Evolutionary conservation across 345 rosid genomes (phyloP), one percentile per base, ranked within the genome.

Genomic region (Triadica sebifera): DNA sequence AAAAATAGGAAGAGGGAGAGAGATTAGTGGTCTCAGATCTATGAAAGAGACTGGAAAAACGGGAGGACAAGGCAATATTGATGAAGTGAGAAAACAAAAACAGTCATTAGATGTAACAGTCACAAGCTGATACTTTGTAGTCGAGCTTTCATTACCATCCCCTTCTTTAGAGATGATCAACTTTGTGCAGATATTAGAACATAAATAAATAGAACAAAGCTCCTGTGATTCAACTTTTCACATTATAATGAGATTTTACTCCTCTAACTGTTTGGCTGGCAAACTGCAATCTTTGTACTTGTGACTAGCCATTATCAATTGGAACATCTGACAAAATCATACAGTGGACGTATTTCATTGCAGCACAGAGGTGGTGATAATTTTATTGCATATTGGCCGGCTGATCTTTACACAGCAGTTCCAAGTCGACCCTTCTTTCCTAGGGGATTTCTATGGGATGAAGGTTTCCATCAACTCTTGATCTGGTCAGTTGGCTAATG

Each of bases 401-500:
- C 97, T 65, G 98, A 93, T 83, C 88, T 95, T 68, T 90, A 89
- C 83, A 88, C 98, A 6, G 96, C 99, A 57, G 98, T 95, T 78
- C 99, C 99, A 51, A 90, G 98, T 83, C 84, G 99, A 65, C 93
- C 98, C 2, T 78, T 86, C 71, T 93, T 95, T 74, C 97, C 98
- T 0, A 86, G 99, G 82, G 97, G 98, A 57, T 95, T 95, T 78
- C 77, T 90, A n/a, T 95, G 98, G 98, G 97, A 95, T 82, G 99
- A 95, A 95, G 99, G 98, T 67, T 95, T 93, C 74, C 97, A 93
- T 88, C 99, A 93, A 72, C 38, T 95, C 73, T 70, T 90, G 79
- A 86, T 95, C 83, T 84, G 98, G 98, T 95, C 70, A 25, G 97
- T 84, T 79, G 45, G 65, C 50, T 74, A 37, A 59, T 65, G 65